phyloP scores from a whole-genome alignment of 257 asterid species.

The Petunia axillaris region DNA sequence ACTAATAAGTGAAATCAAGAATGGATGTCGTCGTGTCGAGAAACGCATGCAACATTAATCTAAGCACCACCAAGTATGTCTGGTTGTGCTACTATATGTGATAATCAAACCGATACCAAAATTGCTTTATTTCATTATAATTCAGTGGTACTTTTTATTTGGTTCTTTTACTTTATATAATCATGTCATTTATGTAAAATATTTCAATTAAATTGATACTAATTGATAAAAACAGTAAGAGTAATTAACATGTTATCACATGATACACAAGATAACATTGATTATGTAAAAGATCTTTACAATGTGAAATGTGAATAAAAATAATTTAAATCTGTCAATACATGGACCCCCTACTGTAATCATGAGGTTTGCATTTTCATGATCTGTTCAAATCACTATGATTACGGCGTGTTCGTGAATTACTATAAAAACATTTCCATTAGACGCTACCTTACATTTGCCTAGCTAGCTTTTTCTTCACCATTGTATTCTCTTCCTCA shows the following conservation, averaged over 20 bases:
- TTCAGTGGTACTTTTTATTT: too few species aligned
- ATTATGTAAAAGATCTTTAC: too few species aligned
- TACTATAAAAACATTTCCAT: background rate
- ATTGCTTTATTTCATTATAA: too few species aligned
- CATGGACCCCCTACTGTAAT: background rate
- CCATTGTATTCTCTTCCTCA: background rate
- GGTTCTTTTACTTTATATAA: background rate
- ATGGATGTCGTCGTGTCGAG: background rate
- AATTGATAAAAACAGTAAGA: too few species aligned
- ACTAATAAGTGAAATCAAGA: conserved; percentile 5
- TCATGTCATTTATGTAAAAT: background rate
- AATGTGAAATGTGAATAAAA: too few species aligned
- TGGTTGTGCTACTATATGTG: too few species aligned
- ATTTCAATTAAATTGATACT: background rate
- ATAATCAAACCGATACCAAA: too few species aligned
- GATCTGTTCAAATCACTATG: background rate
- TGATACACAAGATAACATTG: too few species aligned
- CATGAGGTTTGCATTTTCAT: background rate
- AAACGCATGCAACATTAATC: background rate
- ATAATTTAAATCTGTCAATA: background rate
- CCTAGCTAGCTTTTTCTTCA: background rate
- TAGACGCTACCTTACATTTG: background rate
- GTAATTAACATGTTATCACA: too few species aligned
- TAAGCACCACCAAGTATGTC: too few species aligned
- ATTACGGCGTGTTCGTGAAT: conserved; percentile 20